Conservation (phyloP, 495 filamentous ascomycete genomes). For the Xylaria acuta region DNA sequence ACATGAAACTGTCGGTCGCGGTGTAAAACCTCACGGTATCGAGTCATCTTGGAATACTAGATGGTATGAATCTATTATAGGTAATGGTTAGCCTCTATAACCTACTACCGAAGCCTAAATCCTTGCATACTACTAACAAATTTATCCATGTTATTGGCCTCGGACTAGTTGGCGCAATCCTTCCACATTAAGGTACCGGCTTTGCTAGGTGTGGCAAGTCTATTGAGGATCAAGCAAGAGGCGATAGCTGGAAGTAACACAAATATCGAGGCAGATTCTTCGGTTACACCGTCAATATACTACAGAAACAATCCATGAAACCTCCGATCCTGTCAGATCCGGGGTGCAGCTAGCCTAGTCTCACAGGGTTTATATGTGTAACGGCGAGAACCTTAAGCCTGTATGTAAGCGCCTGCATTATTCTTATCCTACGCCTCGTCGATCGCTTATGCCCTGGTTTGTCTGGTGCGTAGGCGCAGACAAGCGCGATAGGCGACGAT, state of each 20-base stretch:
- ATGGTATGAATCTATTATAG: neutral
- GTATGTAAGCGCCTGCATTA: neutral
- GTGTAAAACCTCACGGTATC: neutral
- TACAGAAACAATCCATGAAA: neutral
- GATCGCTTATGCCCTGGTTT: neutral
- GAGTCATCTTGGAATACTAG: neutral
- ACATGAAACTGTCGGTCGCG: neutral
- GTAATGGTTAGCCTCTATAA: neutral
- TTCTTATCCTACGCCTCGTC: neutral
- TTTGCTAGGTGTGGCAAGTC: neutral
- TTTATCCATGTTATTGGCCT: constrained; percentile 6
- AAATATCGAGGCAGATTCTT: constrained; percentile 19
- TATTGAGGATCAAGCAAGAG: neutral
- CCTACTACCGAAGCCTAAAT: neutral
- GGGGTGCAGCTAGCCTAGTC: constrained; percentile 18
- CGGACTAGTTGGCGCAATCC: neutral
- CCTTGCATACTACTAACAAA: neutral
- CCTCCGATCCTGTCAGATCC: constrained; percentile 11
- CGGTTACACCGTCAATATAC: constrained; percentile 10
- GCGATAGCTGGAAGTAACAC: neutral
- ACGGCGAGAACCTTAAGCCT: neutral
- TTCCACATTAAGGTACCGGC: neutral
- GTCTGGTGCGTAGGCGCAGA: constrained; percentile 5
- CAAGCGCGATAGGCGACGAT: constrained; percentile 24
- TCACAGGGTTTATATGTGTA: neutral